Conservation (phyloP, 2,329 filamentous ascomycete genomes). For the Ophiostoma piceae region DNA sequence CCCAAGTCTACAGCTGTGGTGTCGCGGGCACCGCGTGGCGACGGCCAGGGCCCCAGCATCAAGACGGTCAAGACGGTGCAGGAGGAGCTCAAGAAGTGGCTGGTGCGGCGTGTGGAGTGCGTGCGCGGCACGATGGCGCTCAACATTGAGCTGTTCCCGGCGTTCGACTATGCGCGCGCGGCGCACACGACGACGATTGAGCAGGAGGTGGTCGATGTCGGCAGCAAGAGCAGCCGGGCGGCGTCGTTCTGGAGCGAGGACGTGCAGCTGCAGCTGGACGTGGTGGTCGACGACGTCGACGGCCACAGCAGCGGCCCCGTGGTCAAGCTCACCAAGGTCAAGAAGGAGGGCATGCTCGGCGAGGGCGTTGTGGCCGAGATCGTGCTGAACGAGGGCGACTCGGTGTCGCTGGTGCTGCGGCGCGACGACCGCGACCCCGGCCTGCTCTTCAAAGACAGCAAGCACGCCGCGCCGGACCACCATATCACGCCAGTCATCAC, state of each 20-base stretch:
- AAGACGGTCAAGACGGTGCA: constrained; percentile 51
- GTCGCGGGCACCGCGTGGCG: constrained; percentile 38
- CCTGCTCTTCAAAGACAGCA: background rate
- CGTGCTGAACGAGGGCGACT: constrained; percentile 59
- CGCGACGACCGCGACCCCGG: constrained; percentile 49
- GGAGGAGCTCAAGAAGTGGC: constrained; percentile 63
- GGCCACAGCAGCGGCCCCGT: constrained; percentile 37
- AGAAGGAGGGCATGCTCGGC: constrained; percentile 49
- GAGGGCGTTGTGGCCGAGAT: constrained; percentile 59
- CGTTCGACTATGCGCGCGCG: constrained; percentile 64
- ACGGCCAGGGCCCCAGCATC: constrained; percentile 31
- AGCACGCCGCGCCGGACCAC: background rate
- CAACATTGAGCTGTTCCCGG: constrained; percentile 66
- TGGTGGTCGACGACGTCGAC: constrained; percentile 40
- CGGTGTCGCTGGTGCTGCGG: constrained; percentile 63
- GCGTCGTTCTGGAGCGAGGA: constrained; percentile 58
- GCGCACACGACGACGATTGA: constrained; percentile 55
- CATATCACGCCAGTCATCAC: constrained; percentile 57
- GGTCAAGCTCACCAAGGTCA: constrained; percentile 52
- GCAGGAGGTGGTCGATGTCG: constrained; percentile 39
- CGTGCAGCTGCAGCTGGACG: constrained; percentile 60
- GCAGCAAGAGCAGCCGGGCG: constrained; percentile 47
- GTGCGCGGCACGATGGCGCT: constrained; percentile 62
- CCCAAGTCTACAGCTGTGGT: constrained; percentile 55
- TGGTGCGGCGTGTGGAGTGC: constrained; percentile 67